These are phyloP conservation scores for Camellia oleifera DNA, from an alignment of 179 eudicot species.

Conservation along the genomic window DNA sequence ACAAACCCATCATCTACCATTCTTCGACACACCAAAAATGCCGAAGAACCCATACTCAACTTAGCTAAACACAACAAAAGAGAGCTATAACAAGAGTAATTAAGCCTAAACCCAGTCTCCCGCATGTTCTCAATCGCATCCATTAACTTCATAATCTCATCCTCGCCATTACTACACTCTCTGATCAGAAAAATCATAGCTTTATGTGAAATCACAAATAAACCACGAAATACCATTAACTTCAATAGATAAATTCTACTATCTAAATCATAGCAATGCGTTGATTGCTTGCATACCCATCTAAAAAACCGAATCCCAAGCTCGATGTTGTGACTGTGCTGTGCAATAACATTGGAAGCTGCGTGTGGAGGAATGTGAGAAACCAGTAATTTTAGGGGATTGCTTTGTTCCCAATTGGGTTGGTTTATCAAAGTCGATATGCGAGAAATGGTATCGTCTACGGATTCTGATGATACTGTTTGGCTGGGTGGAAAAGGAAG, in stretches of 20 bases:
- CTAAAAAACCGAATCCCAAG: constrained; percentile 24
- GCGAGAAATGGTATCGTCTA: constrained; percentile 2
- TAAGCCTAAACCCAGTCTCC: constrained; percentile 25
- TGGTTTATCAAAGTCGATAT: constrained; percentile 20
- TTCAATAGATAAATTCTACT: constrained; percentile 15
- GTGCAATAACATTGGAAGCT: constrained; percentile 20
- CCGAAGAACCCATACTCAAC: constrained; percentile 24
- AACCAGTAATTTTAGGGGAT: constrained; percentile 21
- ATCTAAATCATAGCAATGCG: constrained; percentile 26
- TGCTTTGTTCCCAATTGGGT: constrained; percentile 26
- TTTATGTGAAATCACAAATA: constrained; percentile 19
- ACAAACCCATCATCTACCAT: constrained; percentile 29
- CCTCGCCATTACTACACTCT: constrained; percentile 21
- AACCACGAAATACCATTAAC: constrained; percentile 11
- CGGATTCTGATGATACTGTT: constrained; percentile 3
- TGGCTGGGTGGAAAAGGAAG: constrained; percentile 3
- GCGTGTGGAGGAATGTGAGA: constrained; percentile 26
- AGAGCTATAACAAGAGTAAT: constrained; percentile 31
- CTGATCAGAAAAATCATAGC: constrained; percentile 23
- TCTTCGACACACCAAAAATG: constrained; percentile 25
- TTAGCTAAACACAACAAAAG: constrained; percentile 34
- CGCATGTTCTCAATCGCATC: constrained; percentile 23
- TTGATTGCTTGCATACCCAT: constrained; percentile 29
- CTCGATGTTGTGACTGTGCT: constrained; percentile 6
- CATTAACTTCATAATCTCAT: constrained; percentile 21